Evolutionary conservation across 257 asterid genomes (phyloP).

Genomic region (Linaria vulgaris): DNA sequence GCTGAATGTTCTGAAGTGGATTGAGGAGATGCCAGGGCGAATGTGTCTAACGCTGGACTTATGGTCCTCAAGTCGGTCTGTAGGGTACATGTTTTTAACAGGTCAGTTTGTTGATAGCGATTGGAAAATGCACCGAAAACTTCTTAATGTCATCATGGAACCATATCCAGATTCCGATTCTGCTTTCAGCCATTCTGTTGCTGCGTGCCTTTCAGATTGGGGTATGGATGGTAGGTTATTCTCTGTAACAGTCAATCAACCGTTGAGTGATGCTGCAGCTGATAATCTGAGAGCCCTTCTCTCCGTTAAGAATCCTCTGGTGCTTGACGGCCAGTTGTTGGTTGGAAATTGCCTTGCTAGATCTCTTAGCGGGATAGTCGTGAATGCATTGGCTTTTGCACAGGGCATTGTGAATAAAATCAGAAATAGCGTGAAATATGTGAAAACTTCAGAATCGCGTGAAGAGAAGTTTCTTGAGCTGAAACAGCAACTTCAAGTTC

Average conservation of each 20-base stretch:
- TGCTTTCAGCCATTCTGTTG: constrained; percentile 84
- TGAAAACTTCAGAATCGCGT: constrained; percentile 72
- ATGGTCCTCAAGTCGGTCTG: constrained; percentile 68
- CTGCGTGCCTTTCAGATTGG: constrained; percentile 92
- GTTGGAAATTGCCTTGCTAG: constrained; percentile 79
- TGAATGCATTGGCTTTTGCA: constrained; percentile 48
- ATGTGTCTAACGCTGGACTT: constrained; percentile 73
- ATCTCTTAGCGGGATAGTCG: constrained; percentile 59
- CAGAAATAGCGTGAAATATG: constrained; percentile 80
- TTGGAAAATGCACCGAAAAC: constrained; percentile 86
- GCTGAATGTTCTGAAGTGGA: constrained; percentile 61
- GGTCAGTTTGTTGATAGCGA: constrained; percentile 86
- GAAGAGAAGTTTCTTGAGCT: constrained; percentile 83
- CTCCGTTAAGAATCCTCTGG: constrained; percentile 72
- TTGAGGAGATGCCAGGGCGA: constrained; percentile 79
- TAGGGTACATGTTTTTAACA: constrained; percentile 71
- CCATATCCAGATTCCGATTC: constrained; percentile 79
- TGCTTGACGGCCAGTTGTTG: constrained; percentile 81
- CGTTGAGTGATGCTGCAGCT: constrained; percentile 45
- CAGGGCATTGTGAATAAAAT: constrained; percentile 63
- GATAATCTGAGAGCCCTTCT: constrained; percentile 78
- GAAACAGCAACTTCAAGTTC: constrained; percentile 83
- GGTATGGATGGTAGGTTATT: constrained; percentile 74
- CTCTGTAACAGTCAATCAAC: constrained; percentile 73
- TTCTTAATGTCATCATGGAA: constrained; percentile 82